Evolutionary conservation across 1,284 basidiomycete species (phyloP).

Genomic region (Naganishia liquefaciens): DNA sequence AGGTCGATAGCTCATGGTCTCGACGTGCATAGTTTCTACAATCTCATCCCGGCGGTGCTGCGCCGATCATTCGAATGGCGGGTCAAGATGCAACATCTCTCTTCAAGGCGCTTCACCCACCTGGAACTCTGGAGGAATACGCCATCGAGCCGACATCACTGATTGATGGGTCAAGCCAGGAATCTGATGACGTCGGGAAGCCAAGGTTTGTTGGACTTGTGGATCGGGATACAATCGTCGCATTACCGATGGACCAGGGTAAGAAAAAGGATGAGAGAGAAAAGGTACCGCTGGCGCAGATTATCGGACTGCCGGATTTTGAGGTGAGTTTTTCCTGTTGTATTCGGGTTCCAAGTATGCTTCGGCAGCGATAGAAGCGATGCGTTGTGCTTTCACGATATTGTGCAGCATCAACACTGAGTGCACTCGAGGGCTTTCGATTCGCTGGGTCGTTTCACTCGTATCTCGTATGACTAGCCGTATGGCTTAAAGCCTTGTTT

Average conservation of each 20-base stretch:
- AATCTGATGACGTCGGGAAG: conserved; percentile 34
- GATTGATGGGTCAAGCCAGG: conserved; percentile 29
- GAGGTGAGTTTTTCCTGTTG: conserved; percentile 37
- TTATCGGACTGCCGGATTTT: conserved; percentile 53
- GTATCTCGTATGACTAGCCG: too few relatives aligned
- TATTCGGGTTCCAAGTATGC: too few relatives aligned
- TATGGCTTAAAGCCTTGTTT: too few relatives aligned
- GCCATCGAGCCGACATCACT: conserved; percentile 36
- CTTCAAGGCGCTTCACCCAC: conserved; percentile 50
- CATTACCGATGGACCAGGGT: conserved; percentile 10
- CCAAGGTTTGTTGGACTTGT: conserved; percentile 39
- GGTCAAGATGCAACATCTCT: conserved; percentile 49
- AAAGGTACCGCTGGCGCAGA: conserved; percentile 41
- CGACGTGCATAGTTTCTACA: conserved; percentile 42
- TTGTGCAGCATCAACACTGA: too few relatives aligned
- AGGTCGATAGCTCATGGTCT: background rate
- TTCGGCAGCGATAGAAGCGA: too few relatives aligned
- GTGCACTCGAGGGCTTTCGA: too few relatives aligned
- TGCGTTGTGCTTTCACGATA: too few relatives aligned
- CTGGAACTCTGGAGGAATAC: conserved; percentile 50
- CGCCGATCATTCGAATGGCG: conserved; percentile 45
- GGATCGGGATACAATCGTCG: conserved; percentile 27
- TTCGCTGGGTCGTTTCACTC: too few relatives aligned
- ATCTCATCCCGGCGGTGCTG: conserved; percentile 50
- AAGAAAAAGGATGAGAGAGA: conserved; percentile 18